phyloP scores from a whole-genome alignment of 805 yeast species.

The Starmerella stigmatis region DNA sequence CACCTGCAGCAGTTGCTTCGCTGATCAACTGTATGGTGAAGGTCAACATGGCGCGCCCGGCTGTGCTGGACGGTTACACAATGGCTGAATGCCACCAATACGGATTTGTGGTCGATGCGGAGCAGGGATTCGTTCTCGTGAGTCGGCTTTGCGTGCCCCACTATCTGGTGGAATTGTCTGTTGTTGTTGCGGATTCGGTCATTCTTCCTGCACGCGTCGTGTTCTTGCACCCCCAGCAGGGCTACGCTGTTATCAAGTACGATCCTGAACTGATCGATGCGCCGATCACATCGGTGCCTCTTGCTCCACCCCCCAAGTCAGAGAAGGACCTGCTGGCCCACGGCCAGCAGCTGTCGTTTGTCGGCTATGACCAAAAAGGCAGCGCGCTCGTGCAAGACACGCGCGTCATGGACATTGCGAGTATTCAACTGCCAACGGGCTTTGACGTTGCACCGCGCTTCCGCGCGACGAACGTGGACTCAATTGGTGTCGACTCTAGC shows the following conservation, averaged over 20 bases:
- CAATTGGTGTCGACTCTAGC: constrained; percentile 62
- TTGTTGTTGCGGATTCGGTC: constrained; percentile 78
- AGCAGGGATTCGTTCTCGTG: constrained; percentile 65
- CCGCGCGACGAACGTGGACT: constrained; percentile 74
- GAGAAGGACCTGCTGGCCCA: constrained; percentile 37
- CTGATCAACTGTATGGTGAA: constrained; percentile 42
- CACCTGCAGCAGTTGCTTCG: constrained; percentile 38
- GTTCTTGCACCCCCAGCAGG: constrained; percentile 78
- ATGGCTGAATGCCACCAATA: constrained; percentile 51
- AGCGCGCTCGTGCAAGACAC: constrained; percentile 67
- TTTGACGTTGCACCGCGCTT: constrained; percentile 63
- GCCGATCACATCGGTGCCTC: constrained; percentile 54
- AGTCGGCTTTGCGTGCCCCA: constrained; percentile 75
- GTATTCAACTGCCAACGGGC: constrained; percentile 57
- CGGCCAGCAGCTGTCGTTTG: constrained; percentile 67
- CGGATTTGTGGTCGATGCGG: constrained; percentile 76
- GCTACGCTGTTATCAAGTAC: constrained; percentile 72
- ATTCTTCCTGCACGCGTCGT: constrained; percentile 70
- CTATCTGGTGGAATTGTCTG: constrained; percentile 61
- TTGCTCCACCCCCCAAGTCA: constrained; percentile 8
- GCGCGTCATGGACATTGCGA: constrained; percentile 62
- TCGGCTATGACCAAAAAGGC: constrained; percentile 65
- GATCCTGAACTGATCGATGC: constrained; percentile 68
- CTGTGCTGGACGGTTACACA: constrained; percentile 67
- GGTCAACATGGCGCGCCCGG: constrained; percentile 53